Percentiles rank a stretch among this genome's conserved stretches.
Conservation (phyloP, 306 rosid species). For the Erythrophleum fordii region DNA sequence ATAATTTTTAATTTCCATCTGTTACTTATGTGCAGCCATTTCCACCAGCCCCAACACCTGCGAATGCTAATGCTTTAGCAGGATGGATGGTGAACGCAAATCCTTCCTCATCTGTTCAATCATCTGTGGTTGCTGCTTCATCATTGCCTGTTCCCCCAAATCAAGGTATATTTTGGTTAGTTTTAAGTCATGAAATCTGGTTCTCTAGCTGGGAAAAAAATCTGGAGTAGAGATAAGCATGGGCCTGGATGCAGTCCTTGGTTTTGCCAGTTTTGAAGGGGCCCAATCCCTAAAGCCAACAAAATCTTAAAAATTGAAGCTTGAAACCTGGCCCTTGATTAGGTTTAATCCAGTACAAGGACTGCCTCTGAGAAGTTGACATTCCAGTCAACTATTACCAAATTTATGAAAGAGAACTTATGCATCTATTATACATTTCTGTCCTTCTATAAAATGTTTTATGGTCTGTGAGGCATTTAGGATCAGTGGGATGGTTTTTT, state of each 20-base stretch:
- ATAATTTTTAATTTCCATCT: neutral
- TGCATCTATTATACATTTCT: neutral
- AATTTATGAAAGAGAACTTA: neutral
- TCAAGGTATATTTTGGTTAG: conserved; percentile 51
- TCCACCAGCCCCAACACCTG: conserved; percentile 41
- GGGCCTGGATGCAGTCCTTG: neutral
- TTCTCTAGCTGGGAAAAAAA: neutral
- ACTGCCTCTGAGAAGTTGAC: neutral
- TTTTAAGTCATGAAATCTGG: conserved; percentile 27
- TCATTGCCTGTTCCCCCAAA: conserved; percentile 45
- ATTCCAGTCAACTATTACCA: neutral
- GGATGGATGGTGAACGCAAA: conserved; percentile 52
- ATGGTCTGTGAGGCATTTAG: conserved; percentile 44
- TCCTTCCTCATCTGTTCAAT: conserved; percentile 49
- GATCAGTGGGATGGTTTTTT: conserved; percentile 37
- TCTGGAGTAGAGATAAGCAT: neutral
- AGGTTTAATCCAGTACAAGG: neutral
- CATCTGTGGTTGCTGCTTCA: conserved; percentile 42
- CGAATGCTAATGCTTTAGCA: conserved; percentile 50
- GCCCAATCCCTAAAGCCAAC: neutral
- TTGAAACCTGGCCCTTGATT: neutral
- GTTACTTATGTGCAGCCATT: conserved; percentile 47
- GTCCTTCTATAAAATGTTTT: neutral
- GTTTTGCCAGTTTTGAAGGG: neutral
- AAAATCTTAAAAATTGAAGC: neutral